Percentiles rank a stretch among this genome's conserved stretches.
phyloP scores from a whole-genome alignment of 78 protist genomes.

The Dictyostelium firmibasis region DNA sequence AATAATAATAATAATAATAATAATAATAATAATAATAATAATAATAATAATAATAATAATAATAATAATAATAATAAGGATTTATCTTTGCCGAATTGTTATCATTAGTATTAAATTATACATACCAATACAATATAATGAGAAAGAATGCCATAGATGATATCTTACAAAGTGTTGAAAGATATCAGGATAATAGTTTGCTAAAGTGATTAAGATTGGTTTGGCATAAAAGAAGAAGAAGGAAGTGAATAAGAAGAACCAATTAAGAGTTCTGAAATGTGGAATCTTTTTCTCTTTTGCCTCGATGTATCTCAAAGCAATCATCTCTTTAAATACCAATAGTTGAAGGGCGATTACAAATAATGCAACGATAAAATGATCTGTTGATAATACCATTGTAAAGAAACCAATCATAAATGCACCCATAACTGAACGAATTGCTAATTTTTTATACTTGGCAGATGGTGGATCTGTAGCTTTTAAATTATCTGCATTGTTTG shows the following conservation, averaged over 20 bases:
- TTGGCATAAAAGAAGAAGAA: constrained; percentile 84
- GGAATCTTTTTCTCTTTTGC: constrained; percentile 69
- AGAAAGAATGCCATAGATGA: constrained; percentile 55
- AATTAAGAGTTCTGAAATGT: constrained; percentile 18
- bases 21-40: no score
- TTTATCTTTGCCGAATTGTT: no score
- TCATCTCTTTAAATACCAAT: constrained; percentile 67
- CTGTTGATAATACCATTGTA: constrained; percentile 3
- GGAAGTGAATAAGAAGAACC: constrained; percentile 83
- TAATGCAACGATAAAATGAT: constrained; percentile 53
- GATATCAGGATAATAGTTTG: neutral
- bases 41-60: no score
- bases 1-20: no score
- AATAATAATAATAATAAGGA: no score
- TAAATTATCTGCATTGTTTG: constrained; percentile 19
- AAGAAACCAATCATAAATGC: constrained; percentile 59
- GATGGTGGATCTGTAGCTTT: constrained; percentile 44
- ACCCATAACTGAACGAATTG: constrained; percentile 60
- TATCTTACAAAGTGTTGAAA: constrained; percentile 51
- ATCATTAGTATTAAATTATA: no score
- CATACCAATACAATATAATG: constrained; percentile 48
- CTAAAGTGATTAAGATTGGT: constrained; percentile 4
- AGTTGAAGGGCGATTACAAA: constrained; percentile 67
- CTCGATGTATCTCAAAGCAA: constrained; percentile 30
- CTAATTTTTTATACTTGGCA: constrained; percentile 31